Conservation (phyloP, 164 flowering plant species). For the Vitis cinerea region DNA sequence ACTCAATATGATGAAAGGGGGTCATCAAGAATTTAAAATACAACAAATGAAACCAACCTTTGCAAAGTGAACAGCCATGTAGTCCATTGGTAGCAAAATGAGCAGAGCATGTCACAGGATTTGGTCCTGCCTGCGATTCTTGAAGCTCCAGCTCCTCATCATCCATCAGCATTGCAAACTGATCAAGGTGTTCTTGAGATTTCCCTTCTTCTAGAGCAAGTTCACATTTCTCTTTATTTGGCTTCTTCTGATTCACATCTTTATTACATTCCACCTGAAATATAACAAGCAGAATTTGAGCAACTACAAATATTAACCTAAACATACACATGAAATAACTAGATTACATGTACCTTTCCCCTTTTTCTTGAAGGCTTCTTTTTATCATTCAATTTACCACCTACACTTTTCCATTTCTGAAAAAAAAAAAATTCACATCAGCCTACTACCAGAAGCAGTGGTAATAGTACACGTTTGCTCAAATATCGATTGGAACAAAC, state of each 20-base stretch:
- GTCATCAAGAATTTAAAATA: not conserved
- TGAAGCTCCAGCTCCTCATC: constrained; percentile 92
- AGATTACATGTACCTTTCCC: constrained; percentile 46
- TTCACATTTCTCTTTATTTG: constrained; percentile 48
- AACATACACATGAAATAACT: constrained; percentile 7
- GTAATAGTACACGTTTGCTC: not conserved
- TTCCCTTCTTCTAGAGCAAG: constrained; percentile 50
- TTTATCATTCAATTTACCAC: constrained; percentile 39
- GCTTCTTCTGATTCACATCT: constrained; percentile 27
- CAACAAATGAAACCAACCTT: constrained; percentile 47
- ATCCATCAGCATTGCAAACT: constrained; percentile 47
- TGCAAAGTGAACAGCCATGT: constrained; percentile 81
- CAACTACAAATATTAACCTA: not conserved
- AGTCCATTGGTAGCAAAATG: constrained; percentile 49
- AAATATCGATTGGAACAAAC: not conserved
- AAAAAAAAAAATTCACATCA: not conserved
- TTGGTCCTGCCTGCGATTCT: constrained; percentile 70
- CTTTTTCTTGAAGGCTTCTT: constrained; percentile 43
- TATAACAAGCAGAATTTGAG: constrained; percentile 4
- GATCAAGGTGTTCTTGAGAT: constrained; percentile 33
- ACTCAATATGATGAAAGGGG: not conserved
- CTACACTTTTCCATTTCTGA: constrained; percentile 43
- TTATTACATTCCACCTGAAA: constrained; percentile 40
- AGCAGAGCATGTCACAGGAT: constrained; percentile 60
- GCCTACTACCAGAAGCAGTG: not conserved